Percentiles rank a stretch among this genome's conserved stretches.
Evolutionary conservation across 225 moss, liverwort and hornwort species (phyloP).

Genomic region (Antitrichia curtipendula): DNA sequence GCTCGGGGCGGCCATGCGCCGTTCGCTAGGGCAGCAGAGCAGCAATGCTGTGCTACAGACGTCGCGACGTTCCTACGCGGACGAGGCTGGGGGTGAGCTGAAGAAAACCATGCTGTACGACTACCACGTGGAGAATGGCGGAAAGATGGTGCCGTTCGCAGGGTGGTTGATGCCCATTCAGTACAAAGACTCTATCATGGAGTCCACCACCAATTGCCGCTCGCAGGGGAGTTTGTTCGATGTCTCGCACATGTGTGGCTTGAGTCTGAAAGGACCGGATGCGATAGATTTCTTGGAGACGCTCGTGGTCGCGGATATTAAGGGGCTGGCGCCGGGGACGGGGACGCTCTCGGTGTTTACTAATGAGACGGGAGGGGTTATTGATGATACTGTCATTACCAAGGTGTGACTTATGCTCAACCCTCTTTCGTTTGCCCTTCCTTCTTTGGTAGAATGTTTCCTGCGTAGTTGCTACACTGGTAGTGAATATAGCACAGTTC

Average conservation of each 20-base stretch:
- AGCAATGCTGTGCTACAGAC: background rate
- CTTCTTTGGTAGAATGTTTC: background rate
- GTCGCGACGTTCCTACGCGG: conserved; percentile 46
- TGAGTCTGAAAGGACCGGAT: conserved; percentile 79
- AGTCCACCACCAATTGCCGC: conserved; percentile 83
- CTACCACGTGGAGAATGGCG: conserved; percentile 83
- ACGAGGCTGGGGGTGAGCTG: conserved; percentile 19
- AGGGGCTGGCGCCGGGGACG: conserved; percentile 52
- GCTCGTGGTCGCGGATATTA: conserved; percentile 87
- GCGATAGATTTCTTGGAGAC: conserved; percentile 83
- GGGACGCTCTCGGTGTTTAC: conserved; percentile 88
- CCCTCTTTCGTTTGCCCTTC: background rate
- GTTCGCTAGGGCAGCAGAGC: conserved; percentile 12
- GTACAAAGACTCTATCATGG: conserved; percentile 98
- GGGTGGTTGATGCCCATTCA: conserved; percentile 99
- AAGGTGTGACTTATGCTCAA: conserved; percentile 15
- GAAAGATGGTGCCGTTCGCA: conserved; percentile 98
- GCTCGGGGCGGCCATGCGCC: conserved; percentile 20
- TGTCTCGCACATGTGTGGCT: conserved; percentile 95
- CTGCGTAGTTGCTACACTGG: background rate
- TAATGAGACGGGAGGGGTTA: conserved; percentile 84
- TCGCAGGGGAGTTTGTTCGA: conserved; percentile 78
- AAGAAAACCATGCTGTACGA: conserved; percentile 89
- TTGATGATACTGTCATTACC: conserved; percentile 91
- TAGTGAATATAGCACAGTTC: background rate